Evolutionary conservation across 768 basidiomycete species (phyloP).

Genomic region (Agrocybe praecox): DNA sequence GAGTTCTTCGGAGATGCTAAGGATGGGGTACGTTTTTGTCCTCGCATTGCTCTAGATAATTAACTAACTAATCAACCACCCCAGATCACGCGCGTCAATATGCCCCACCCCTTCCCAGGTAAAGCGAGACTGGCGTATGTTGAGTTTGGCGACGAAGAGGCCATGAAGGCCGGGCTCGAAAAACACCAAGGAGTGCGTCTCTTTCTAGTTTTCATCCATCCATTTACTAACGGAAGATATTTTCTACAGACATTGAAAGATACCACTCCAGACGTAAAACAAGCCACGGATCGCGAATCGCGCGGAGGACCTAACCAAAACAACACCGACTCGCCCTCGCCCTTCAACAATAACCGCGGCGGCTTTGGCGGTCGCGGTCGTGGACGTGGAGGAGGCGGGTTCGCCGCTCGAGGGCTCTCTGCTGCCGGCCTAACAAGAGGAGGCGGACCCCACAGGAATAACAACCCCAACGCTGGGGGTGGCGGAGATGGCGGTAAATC

Average conservation of each 20-base stretch:
- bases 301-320: conserved; percentile 34
- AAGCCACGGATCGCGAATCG: conserved; percentile 63
- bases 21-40: conserved; percentile 51
- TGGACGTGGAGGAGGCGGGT: conserved; percentile 57
- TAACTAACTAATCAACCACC: background rate
- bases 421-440: conserved; percentile 67
- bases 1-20: conserved; percentile 79
- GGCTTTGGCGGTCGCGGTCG: conserved; percentile 40
- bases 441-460: conserved; percentile 10
- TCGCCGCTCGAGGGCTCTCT: conserved; percentile 65
- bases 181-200: conserved; percentile 70
- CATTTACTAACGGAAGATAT: conserved; percentile 9
- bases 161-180: conserved; percentile 78
- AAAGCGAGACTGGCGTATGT: conserved; percentile 77
- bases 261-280: conserved; percentile 63
- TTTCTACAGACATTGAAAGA: conserved; percentile 68
- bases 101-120: conserved; percentile 50
- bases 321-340: background rate
- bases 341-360: conserved; percentile 10
- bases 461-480: conserved; percentile 12
- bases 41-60: background rate
- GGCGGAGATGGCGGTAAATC: conserved; percentile 8
- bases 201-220: conserved; percentile 1
- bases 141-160: conserved; percentile 87
- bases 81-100: conserved; percentile 70